A percentile compares a stretch with the other conserved stretches of the same genome.
These are phyloP conservation scores for Metarhizium rileyi DNA, from an alignment of 2,329 filamentous ascomycete genomes.

Conservation along the genomic window DNA sequence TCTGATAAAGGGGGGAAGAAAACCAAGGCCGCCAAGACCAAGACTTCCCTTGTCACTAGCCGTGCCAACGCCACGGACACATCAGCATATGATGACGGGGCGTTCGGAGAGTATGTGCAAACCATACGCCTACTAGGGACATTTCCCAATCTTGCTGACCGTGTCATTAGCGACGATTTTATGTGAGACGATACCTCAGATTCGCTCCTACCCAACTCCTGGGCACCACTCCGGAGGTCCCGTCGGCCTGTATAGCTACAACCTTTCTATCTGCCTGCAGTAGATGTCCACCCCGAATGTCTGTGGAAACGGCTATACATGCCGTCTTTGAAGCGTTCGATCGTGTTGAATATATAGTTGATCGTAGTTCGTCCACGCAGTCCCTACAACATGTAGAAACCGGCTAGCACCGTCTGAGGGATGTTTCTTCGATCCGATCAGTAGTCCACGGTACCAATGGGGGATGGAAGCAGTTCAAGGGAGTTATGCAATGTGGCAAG, in stretches of 20 bases:
- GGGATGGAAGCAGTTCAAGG: neutral
- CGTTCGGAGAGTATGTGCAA: constrained; percentile 68
- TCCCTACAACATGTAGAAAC: no score
- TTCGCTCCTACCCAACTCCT: neutral
- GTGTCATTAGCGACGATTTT: constrained; percentile 51
- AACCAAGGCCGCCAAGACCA: constrained; percentile 91
- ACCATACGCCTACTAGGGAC: neutral
- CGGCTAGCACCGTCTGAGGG: neutral
- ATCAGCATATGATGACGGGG: constrained; percentile 69
- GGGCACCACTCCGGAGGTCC: neutral
- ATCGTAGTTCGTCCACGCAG: neutral
- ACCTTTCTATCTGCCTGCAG: neutral
- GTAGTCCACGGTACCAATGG: neutral
- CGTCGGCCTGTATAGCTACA: neutral
- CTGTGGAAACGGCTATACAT: neutral
- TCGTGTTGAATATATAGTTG: neutral
- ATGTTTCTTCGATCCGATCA: neutral
- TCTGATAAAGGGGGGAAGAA: constrained; percentile 94
- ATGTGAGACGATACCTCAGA: constrained; percentile 43
- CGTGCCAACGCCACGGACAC: constrained; percentile 57
- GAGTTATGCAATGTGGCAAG: neutral
- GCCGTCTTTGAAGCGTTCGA: neutral
- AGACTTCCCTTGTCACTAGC: constrained; percentile 66
- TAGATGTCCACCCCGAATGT: neutral
- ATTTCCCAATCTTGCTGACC: neutral